These are phyloP conservation scores for Thelephora aurantiotincta DNA, from an alignment of 768 basidiomycete genomes.

Conservation along the genomic window DNA sequence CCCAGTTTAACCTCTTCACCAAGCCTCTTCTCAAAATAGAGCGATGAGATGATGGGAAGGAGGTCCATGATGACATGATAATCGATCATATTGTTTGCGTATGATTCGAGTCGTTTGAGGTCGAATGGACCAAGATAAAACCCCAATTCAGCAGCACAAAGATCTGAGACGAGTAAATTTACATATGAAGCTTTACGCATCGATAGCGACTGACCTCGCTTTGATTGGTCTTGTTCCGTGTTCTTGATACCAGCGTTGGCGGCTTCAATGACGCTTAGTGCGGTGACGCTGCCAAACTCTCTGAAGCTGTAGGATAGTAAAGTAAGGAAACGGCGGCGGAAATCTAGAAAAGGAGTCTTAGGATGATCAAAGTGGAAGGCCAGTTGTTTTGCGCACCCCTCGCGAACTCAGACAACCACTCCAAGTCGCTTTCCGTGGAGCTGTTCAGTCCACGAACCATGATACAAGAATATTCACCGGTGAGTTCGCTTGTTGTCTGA, in stretches of 20 bases:
- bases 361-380: not conserved
- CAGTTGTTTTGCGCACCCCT: constrained; percentile 36
- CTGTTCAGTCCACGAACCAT: constrained; percentile 84
- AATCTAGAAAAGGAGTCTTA: constrained; percentile 41
- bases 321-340: constrained; percentile 78
- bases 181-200: not conserved
- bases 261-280: constrained; percentile 81
- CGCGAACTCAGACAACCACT: constrained; percentile 84
- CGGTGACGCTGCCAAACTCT: constrained; percentile 81
- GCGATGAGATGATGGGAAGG: constrained; percentile 62
- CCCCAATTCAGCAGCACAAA: constrained; percentile 36
- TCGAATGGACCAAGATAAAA: constrained; percentile 80
- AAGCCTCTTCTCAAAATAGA: constrained; percentile 73
- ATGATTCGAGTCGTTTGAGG: constrained; percentile 88
- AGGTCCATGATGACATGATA: constrained; percentile 94
- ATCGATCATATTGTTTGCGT: constrained; percentile 91
- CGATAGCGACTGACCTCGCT: constrained; percentile 19
- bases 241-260: constrained; percentile 47
- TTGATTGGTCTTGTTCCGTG: constrained; percentile 21
- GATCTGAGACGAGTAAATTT: constrained; percentile 22
- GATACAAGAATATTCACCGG: constrained; percentile 92
- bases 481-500: constrained; percentile 88
- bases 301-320: constrained; percentile 90
- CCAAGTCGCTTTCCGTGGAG: constrained; percentile 43
- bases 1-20: constrained; percentile 57